Evolutionary conservation across 768 basidiomycete species (phyloP).

Genomic region (Xerocomus potaroensis): DNA sequence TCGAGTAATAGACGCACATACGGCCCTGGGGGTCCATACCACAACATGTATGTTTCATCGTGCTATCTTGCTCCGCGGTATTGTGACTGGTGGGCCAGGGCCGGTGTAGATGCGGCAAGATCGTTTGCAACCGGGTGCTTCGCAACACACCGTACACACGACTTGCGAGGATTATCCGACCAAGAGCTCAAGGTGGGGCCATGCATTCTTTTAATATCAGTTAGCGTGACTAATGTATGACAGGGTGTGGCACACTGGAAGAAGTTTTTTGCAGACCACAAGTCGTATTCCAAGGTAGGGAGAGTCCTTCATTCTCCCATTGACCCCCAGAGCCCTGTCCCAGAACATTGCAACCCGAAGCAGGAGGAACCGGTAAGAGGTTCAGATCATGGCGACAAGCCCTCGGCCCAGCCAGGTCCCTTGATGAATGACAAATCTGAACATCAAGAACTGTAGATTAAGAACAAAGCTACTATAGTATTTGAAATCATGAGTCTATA

Average conservation of each 20-base stretch:
- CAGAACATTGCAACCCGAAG: conserved; percentile 68
- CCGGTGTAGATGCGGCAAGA: conserved; percentile 85
- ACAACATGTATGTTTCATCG: conserved; percentile 50
- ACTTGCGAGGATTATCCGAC: conserved; percentile 75
- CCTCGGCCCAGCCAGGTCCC: conserved; percentile 18
- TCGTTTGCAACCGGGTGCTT: conserved; percentile 96
- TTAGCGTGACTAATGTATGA: not conserved
- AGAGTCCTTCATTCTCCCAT: conserved; percentile 71
- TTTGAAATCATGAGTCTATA: conserved; percentile 6
- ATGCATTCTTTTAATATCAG: conserved; percentile 11
- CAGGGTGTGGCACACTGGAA: conserved; percentile 88
- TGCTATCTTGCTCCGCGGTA: conserved; percentile 14
- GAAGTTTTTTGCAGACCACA: conserved; percentile 78
- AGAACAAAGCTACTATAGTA: conserved; percentile 10
- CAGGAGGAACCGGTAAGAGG: conserved; percentile 36
- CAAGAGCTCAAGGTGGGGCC: conserved; percentile 67
- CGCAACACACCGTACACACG: conserved; percentile 84
- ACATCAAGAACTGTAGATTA: conserved; percentile 32
- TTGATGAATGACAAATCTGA: conserved; percentile 7
- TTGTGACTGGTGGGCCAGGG: conserved; percentile 39
- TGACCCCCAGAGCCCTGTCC: conserved; percentile 71
- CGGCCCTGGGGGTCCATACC: conserved; percentile 85
- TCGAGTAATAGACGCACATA: conserved; percentile 71
- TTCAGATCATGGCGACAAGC: conserved; percentile 28
- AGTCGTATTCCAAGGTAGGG: conserved; percentile 76